Conservation (phyloP, 2,329 filamentous ascomycete genomes). For the Bisporella sp. region DNA sequence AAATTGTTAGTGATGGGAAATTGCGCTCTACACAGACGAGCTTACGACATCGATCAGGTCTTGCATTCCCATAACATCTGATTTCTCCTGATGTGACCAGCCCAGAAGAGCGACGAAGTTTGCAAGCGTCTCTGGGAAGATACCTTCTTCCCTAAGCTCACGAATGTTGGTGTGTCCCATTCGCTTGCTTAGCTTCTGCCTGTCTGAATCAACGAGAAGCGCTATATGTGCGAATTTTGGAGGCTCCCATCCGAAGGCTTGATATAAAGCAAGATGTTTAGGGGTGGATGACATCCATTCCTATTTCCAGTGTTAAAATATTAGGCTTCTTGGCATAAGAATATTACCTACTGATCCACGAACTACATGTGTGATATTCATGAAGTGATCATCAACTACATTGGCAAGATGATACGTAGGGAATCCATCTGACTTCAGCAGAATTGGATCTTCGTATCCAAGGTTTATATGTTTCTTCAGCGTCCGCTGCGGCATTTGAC, state of each 20-base stretch:
- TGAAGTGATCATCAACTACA: constrained; percentile 90
- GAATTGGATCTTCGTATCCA: constrained; percentile 73
- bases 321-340: background rate
- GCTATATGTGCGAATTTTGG: constrained; percentile 78
- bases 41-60: constrained; percentile 64
- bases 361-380: constrained; percentile 94
- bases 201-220: constrained; percentile 60
- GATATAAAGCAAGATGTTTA: constrained; percentile 66
- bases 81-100: constrained; percentile 64
- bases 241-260: constrained; percentile 67
- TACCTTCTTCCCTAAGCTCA: constrained; percentile 49
- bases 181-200: constrained; percentile 81
- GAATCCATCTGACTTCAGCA: constrained; percentile 85
- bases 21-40: background rate
- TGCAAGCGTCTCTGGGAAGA: constrained; percentile 56
- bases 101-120: constrained; percentile 85
- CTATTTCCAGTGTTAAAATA: constrained; percentile 28
- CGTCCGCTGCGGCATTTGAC: constrained; percentile 42
- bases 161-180: constrained; percentile 57
- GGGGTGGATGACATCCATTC: constrained; percentile 97
- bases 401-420: constrained; percentile 98
- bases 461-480: background rate
- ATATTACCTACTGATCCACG: constrained; percentile 62
- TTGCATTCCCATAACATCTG: constrained; percentile 65
- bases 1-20: no score